Conservation (phyloP, 2,329 filamentous ascomycete genomes). For the Neophaeococcomyces mojaviensis region DNA sequence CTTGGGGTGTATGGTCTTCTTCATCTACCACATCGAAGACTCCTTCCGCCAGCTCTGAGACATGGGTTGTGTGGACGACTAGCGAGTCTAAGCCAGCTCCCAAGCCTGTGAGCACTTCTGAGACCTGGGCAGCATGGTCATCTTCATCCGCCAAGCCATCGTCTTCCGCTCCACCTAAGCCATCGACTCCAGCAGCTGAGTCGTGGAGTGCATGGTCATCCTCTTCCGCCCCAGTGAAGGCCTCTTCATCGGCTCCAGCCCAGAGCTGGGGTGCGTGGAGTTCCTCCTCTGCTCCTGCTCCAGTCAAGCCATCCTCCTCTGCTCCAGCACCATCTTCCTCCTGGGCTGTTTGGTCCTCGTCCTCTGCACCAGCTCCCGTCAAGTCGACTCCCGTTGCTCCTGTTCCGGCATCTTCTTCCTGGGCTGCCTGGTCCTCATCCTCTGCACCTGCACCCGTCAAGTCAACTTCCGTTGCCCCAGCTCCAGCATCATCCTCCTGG, state of each 20-base stretch:
- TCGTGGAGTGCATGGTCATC: neutral
- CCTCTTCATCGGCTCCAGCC: neutral
- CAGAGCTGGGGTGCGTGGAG: too few relatives aligned
- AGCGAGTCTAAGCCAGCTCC: neutral
- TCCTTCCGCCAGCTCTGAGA: neutral
- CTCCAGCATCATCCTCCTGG: slow-evolving; percentile 10
- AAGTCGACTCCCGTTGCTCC: slow-evolving; percentile 5
- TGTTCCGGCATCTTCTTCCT: slow-evolving; percentile 10
- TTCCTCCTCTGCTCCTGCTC: slow-evolving; percentile 4
- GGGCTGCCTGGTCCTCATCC: neutral
- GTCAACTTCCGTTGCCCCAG: slow-evolving; percentile 4
- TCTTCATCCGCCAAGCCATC: neutral
- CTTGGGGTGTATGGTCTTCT: slow-evolving; percentile 1
- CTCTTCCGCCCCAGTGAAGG: neutral
- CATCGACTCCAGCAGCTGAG: too few relatives aligned
- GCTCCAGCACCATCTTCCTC: slow-evolving; percentile 16
- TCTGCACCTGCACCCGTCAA: too few relatives aligned
- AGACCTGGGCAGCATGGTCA: neutral
- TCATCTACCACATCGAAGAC: neutral
- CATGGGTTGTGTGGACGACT: neutral
- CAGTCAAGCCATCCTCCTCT: slow-evolving; percentile 1
- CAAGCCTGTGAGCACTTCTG: neutral
- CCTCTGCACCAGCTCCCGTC: too few relatives aligned
- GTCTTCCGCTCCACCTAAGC: neutral
- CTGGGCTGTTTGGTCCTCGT: neutral